Evolutionary conservation across 2,329 filamentous ascomycete species (phyloP).

Genomic region (Epichloe brachyelytri): DNA sequence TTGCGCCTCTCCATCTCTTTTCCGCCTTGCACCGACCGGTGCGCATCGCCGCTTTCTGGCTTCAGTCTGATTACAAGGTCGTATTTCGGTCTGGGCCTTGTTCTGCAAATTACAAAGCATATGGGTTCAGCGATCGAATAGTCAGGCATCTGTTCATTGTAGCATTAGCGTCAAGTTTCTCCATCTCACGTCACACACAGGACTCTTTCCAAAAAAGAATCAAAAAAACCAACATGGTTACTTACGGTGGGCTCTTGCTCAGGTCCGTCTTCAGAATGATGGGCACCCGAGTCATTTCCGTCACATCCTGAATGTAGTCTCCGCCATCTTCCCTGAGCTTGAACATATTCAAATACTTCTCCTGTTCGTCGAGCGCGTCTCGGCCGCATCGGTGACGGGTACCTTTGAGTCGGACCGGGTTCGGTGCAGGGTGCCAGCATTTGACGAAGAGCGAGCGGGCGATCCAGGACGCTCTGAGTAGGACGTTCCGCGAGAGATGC

Average conservation of each 20-base stretch:
- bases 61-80: constrained; percentile 4
- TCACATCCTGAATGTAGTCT: constrained; percentile 96
- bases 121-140: constrained; percentile 73
- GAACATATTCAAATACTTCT: constrained; percentile 90
- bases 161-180: background rate
- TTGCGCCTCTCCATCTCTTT: constrained; percentile 1
- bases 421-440: constrained; percentile 60
- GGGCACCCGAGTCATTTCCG: constrained; percentile 94
- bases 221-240: constrained; percentile 20
- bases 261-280: constrained; percentile 97
- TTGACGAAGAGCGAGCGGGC: constrained; percentile 62
- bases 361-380: constrained; percentile 80
- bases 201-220: background rate
- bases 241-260: constrained; percentile 98
- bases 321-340: constrained; percentile 81
- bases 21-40: background rate
- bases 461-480: constrained; percentile 94
- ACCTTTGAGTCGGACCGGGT: constrained; percentile 93
- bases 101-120: constrained; percentile 39
- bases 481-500: constrained; percentile 81
- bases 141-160: constrained; percentile 52
- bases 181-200: background rate
- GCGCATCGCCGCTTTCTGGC: background rate
- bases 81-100: background rate
- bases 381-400: constrained; percentile 58